A percentile compares a stretch with the other conserved stretches of the same genome.
Evolutionary conservation across 257 asterid species (phyloP).

Genomic region (Gentiana macrophylla): DNA sequence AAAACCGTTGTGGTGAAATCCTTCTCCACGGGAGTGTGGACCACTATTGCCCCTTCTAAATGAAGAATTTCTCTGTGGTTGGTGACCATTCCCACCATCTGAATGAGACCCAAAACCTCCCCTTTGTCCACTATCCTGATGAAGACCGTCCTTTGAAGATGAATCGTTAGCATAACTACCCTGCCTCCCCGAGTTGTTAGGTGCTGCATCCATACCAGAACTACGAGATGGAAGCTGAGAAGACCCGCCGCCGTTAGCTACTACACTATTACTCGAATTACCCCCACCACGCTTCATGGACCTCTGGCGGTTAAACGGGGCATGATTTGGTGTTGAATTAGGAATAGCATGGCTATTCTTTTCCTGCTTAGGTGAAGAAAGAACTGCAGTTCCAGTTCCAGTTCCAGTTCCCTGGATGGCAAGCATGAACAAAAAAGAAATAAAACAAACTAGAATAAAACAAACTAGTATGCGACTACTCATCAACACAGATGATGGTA

Average conservation of each 20-base stretch:
- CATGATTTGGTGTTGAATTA: conserved; percentile 31
- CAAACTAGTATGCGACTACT: too few species aligned
- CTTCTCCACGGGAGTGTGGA: conserved; percentile 52
- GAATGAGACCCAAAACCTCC: conserved; percentile 33
- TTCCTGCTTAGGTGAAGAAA: conserved; percentile 39
- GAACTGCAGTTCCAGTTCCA: conserved; percentile 9
- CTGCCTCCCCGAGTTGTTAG: conserved; percentile 23
- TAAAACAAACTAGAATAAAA: too few species aligned
- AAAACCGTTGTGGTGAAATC: conserved; percentile 32
- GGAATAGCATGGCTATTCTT: conserved; percentile 16
- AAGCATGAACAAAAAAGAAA: conserved; percentile 1
- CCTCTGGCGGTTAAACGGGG: conserved; percentile 34
- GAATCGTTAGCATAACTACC: conserved; percentile 28
- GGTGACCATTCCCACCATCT: conserved; percentile 41
- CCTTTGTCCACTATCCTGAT: conserved; percentile 43
- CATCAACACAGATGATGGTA: too few species aligned
- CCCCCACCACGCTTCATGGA: conserved; percentile 42
- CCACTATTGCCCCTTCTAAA: conserved; percentile 52
- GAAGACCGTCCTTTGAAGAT: conserved; percentile 26
- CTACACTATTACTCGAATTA: conserved; percentile 20
- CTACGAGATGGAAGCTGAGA: conserved; percentile 27
- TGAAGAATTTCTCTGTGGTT: conserved; percentile 33
- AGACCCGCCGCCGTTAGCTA: conserved; percentile 29
- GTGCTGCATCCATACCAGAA: conserved; percentile 18
- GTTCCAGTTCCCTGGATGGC: conserved; percentile 22